Evolutionary conservation across 306 rosid species (phyloP).

Genomic region (Medicago ruthenica): DNA sequence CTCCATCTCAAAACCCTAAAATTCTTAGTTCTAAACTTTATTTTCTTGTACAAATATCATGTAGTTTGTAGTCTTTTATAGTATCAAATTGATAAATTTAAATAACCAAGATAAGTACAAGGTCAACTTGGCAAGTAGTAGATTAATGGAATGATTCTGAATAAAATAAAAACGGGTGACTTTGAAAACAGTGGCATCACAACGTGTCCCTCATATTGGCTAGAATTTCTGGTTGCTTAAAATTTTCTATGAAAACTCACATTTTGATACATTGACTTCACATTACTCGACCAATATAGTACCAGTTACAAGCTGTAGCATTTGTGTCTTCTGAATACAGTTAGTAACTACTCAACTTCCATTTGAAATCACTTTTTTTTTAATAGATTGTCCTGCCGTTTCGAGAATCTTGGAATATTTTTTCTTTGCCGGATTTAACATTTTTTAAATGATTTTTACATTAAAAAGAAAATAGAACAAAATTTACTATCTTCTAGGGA

Average conservation of each 20-base stretch:
- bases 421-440: too few relatives aligned
- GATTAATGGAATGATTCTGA: neutral
- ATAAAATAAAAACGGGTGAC: neutral
- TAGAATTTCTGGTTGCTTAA: conserved; percentile 1
- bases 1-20: conserved; percentile 35
- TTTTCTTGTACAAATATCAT: neutral
- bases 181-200: neutral
- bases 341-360: neutral
- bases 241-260: conserved; percentile 13
- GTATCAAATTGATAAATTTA: neutral
- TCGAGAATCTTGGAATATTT: too few relatives aligned
- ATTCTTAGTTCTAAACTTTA: neutral
- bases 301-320: neutral
- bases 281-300: conserved; percentile 5
- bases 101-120: neutral
- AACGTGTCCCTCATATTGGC: neutral
- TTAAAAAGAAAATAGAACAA: too few relatives aligned
- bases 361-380: neutral
- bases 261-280: conserved; percentile 41
- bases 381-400: neutral
- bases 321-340: neutral
- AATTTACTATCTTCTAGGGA: too few relatives aligned
- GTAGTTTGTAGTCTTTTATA: conserved; percentile 31
- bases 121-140: neutral
- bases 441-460: too few relatives aligned